Percentiles rank a stretch among this genome's conserved stretches.
These are phyloP conservation scores for Thecaphora frezii DNA, from an alignment of 1,284 basidiomycete genomes.

Conservation along the genomic window DNA sequence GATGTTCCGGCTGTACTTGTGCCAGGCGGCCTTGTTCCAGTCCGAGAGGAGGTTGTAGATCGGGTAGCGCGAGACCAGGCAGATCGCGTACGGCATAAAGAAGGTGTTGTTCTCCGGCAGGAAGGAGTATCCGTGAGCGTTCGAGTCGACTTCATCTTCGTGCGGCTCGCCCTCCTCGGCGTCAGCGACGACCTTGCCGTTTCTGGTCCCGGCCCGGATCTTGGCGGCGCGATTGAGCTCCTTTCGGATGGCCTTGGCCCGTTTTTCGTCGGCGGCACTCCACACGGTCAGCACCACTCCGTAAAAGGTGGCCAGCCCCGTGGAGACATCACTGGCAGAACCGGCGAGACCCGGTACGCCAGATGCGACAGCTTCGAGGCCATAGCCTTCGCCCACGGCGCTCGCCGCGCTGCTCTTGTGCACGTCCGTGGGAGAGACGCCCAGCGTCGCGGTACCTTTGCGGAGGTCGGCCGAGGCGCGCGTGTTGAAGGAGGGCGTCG, in stretches of 20 bases:
- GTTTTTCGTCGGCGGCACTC: constrained; percentile 45
- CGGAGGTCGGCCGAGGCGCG: constrained; percentile 24
- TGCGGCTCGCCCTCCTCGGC: constrained; percentile 14
- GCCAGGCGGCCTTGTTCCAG: constrained; percentile 58
- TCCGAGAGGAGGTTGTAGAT: constrained; percentile 58
- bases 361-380: constrained; percentile 71
- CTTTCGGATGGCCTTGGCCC: constrained; percentile 43
- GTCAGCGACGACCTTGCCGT: constrained; percentile 15
- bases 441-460: constrained; percentile 27
- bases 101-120: constrained; percentile 48
- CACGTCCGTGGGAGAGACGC: constrained; percentile 32
- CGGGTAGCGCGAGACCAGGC: constrained; percentile 53
- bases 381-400: constrained; percentile 61
- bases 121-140: constrained; percentile 22
- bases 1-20: constrained; percentile 58
- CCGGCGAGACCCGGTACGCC: constrained; percentile 65
- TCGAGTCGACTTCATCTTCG: constrained; percentile 23
- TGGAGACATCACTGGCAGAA: constrained; percentile 34
- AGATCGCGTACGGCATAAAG: constrained; percentile 57
- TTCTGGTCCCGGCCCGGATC: constrained; percentile 16
- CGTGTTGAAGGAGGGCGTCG: constrained; percentile 13
- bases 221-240: constrained; percentile 43
- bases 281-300: constrained; percentile 46
- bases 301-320: constrained; percentile 44
- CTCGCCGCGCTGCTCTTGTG: constrained; percentile 42